Evolutionary conservation across 345 rosid genomes (phyloP), one percentile per base, ranked within the genome.

Genomic region (Euclidium syriacum): DNA sequence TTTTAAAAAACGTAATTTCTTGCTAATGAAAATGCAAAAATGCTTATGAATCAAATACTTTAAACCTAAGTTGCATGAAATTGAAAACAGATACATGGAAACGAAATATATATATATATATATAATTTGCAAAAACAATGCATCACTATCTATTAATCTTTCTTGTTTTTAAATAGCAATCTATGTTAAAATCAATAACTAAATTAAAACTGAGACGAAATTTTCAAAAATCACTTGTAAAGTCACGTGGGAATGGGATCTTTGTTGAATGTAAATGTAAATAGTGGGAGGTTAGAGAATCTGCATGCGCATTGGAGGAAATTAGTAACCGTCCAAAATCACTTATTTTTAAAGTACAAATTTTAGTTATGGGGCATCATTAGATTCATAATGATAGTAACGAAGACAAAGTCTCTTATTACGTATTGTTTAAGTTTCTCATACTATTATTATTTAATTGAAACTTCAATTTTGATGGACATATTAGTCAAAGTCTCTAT

Each of bases 251-350:
- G 74, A 70, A 70, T 27, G 51, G 74, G 62, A 70, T 70, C 74
- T 62, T 29, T 27, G 51, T 20, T 36, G 43, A 70, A 46, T 33
- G 42, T 70, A 70, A 61, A 53, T 38, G 63, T 62, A 62, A 70
- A 44, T 70, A 53, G 74, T 62, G 68, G 74, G 62, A 62, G 68
- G 68, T 61, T 70, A 70, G 43, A 53, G 74, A 62, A 44, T 62
- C 74, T 70, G 74, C 63, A 70, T 53, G 74, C 74, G 74, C 68
- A 62, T 35, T 44, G 14, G 17, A 44, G 33, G 12, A 42, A 15
- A 1, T 22, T 0, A 14, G 35, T 36, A 62, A 62, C 35, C n/a
- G 22, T 22, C 35, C 10, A 23, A 60, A 60, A 55, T 34, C 62
- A 68, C 54, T 65, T 55, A 20, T 35, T n/a, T 54, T 38, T 6